These are phyloP conservation scores for Dactylellina sp. DNA, from an alignment of 2,329 filamentous ascomycete species.

Conservation along the genomic window DNA sequence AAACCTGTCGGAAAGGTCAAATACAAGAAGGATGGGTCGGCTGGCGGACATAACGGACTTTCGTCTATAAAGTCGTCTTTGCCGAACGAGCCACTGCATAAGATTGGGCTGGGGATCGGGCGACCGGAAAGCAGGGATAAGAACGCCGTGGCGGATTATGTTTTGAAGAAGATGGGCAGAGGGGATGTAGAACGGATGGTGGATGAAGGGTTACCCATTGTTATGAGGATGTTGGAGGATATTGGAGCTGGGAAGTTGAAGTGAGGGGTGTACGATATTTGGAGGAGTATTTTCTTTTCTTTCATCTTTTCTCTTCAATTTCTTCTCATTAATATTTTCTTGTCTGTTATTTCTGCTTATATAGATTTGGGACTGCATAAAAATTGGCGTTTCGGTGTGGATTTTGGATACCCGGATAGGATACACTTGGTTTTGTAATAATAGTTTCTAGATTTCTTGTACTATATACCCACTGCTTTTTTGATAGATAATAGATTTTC, in stretches of 20 bases:
- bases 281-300: background rate
- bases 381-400: background rate
- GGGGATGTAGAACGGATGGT: conserved; percentile 69
- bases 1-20: conserved; percentile 75
- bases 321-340: background rate
- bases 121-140: conserved; percentile 77
- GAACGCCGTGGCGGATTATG: conserved; percentile 78
- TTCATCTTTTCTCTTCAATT: no score
- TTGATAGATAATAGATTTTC: no score
- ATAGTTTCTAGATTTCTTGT: conserved; percentile 6
- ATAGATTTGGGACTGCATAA: background rate
- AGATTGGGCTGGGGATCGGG: conserved; percentile 89
- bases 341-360: background rate
- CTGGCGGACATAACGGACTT: conserved; percentile 79
- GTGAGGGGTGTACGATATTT: conserved; percentile 12
- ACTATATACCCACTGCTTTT: background rate
- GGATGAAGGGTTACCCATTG: conserved; percentile 67
- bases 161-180: conserved; percentile 75
- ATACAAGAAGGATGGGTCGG: conserved; percentile 74
- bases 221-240: conserved; percentile 68
- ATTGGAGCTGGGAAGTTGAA: conserved; percentile 60
- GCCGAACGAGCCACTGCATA: conserved; percentile 62
- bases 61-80: conserved; percentile 73
- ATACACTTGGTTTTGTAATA: background rate
- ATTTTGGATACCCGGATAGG: conserved; percentile 14